Evolutionary conservation across 2,329 filamentous ascomycete species (phyloP), one percentile per base, ranked within the genome.

Genomic region (Talaromyces sp.): DNA sequence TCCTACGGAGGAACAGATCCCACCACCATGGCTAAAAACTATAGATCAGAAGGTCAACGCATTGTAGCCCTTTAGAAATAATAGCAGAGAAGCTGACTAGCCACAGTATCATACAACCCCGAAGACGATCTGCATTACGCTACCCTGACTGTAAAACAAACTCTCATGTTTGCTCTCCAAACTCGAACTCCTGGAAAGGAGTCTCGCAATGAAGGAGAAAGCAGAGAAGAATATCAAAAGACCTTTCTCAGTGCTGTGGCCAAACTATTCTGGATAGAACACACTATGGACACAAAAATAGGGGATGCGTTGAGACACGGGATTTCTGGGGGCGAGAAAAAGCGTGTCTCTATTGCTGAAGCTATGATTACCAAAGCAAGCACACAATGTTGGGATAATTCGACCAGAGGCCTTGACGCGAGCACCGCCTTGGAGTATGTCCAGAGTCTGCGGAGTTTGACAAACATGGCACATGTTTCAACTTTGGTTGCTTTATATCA

Each of bases 261-360:
- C 73, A 88, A 88, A 26, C 74, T 89, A 0, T 91, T 90, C 67
- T 88, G 88, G 65, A 84, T 92, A 31, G 84, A 84, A 38, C 88
- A 92, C 67, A 89, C 88, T 0, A 79, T 88, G 66, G 82, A 87
- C 62, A 92, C 89, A 7, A 89, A 87, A 66, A 87, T 93, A 13
- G 90, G 90, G 8, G 86, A 91, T 62, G 88, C 91, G 65, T 85
- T 89, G 50, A 81, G 92, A 11, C 85, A 88, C 1, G 90, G 90
- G 55, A 83, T 90, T 0, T 87, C 83, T 8, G 88, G 88, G 27
- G 88, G 88, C 41, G 88, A 90, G 71, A 80, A 87, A 59, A 93
- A 95, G 77, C 86, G 91, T 71, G 90, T 96, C 5, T 89, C 86
- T 51, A 91, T 95, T 63, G 89, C 89, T 1, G 90, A 95, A 73